phyloP scores from a whole-genome alignment of 1,284 basidiomycete genomes.

The Cystobasidiaceae sp. region DNA sequence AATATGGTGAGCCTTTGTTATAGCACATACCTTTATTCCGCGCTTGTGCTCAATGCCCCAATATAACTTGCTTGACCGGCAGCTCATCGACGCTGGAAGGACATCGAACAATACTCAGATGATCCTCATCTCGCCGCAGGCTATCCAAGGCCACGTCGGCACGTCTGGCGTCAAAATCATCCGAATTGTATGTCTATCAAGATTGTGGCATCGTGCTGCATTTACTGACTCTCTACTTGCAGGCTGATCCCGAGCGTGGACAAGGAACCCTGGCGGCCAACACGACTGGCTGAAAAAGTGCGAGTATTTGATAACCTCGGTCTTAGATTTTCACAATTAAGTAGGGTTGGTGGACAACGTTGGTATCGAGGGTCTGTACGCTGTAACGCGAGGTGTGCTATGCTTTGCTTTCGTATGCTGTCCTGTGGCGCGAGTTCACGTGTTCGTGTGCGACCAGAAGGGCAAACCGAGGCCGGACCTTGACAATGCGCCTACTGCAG shows the following conservation, averaged over 20 bases:
- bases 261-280: slow-evolving; percentile 23
- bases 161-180: slow-evolving; percentile 16
- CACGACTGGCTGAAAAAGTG: slow-evolving; percentile 7
- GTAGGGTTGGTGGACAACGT: too few relatives aligned
- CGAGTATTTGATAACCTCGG: too few relatives aligned
- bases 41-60: not conserved
- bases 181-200: slow-evolving; percentile 7
- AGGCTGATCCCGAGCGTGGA: slow-evolving; percentile 26
- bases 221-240: not conserved
- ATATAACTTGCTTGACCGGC: slow-evolving; percentile 1
- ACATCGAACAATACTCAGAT: slow-evolving; percentile 9
- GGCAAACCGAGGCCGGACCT: too few relatives aligned
- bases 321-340: too few relatives aligned
- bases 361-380: too few relatives aligned
- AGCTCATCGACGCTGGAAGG: slow-evolving; percentile 21
- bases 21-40: not conserved
- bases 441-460: too few relatives aligned
- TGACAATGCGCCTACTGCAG: too few relatives aligned
- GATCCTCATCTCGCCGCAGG: slow-evolving; percentile 21
- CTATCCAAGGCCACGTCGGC: not conserved
- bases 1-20: slow-evolving; percentile 73
- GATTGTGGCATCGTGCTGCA: not conserved
- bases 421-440: too few relatives aligned
- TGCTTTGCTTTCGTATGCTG: too few relatives aligned
- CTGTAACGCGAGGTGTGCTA: too few relatives aligned